Conservation (phyloP, 2,329 filamentous ascomycete species). For the Xylaria sp. region DNA sequence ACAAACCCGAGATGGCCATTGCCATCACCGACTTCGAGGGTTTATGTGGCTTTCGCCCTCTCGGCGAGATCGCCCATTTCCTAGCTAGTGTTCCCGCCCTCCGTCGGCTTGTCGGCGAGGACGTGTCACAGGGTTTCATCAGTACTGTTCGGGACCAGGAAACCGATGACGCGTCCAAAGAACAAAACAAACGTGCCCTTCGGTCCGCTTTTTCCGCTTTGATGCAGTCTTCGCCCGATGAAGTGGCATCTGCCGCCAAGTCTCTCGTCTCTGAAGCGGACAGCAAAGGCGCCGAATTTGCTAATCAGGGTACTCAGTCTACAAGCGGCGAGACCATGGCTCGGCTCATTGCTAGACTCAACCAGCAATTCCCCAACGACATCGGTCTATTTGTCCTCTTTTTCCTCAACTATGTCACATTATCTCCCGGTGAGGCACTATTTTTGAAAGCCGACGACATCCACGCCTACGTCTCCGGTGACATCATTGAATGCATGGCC, state of each 20-base stretch:
- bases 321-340: slow-evolving; percentile 76
- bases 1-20: slow-evolving; percentile 99
- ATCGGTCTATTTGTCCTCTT: slow-evolving; percentile 96
- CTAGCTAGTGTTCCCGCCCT: slow-evolving; percentile 67
- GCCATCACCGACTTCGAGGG: slow-evolving; percentile 96
- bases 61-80: slow-evolving; percentile 88
- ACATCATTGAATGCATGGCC: slow-evolving; percentile 99
- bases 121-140: slow-evolving; percentile 67
- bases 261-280: slow-evolving; percentile 77
- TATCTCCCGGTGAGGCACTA: slow-evolving; percentile 90
- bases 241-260: slow-evolving; percentile 71
- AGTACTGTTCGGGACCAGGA: slow-evolving; percentile 64
- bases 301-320: slow-evolving; percentile 74
- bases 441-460: slow-evolving; percentile 98
- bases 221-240: slow-evolving; percentile 78
- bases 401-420: slow-evolving; percentile 94
- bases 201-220: slow-evolving; percentile 79
- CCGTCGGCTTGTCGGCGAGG: slow-evolving; percentile 72
- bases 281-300: slow-evolving; percentile 76
- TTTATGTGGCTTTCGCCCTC: slow-evolving; percentile 91
- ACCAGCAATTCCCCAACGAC: slow-evolving; percentile 87
- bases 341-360: slow-evolving; percentile 78
- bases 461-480: slow-evolving; percentile 90
- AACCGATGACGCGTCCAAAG: slow-evolving; percentile 50
- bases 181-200: slow-evolving; percentile 80